phyloP scores from a whole-genome alignment of 345 rosid genomes.

The Eutrema yunnanense region DNA sequence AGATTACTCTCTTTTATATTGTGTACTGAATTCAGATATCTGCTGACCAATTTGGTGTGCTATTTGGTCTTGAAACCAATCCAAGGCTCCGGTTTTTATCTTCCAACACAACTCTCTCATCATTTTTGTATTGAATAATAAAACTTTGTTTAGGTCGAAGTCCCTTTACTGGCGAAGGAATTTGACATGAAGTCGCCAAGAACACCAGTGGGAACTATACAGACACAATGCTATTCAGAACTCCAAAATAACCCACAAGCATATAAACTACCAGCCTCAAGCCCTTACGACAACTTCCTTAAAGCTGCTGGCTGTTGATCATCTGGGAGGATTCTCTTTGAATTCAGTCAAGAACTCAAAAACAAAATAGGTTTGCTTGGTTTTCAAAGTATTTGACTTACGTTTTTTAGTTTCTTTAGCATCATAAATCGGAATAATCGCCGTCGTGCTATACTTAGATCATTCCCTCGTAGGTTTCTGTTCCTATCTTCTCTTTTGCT shows the following conservation, averaged over 20 bases:
- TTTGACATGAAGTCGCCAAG: conserved; percentile 20
- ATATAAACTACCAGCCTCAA: conserved; percentile 32
- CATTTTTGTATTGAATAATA: background rate
- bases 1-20: background rate
- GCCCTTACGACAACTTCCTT: conserved; percentile 33
- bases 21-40: background rate
- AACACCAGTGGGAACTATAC: conserved; percentile 23
- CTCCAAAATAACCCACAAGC: conserved; percentile 12
- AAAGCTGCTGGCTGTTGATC: conserved; percentile 41
- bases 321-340: background rate
- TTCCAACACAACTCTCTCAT: background rate
- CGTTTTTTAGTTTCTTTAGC: conserved; percentile 6
- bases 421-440: conserved; percentile 6
- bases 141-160: conserved; percentile 43
- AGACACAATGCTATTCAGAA: conserved; percentile 28
- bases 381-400: conserved; percentile 5
- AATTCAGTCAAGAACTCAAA: background rate
- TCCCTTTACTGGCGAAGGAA: conserved; percentile 40
- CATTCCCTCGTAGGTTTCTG: conserved; percentile 13
- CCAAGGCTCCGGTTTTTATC: background rate
- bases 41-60: background rate
- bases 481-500: background rate
- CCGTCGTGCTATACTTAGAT: conserved; percentile 2
- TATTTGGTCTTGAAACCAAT: background rate
- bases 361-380: conserved; percentile 2